Conservation (phyloP, 257 asterid species). For the Orobanche coerulescens region DNA sequence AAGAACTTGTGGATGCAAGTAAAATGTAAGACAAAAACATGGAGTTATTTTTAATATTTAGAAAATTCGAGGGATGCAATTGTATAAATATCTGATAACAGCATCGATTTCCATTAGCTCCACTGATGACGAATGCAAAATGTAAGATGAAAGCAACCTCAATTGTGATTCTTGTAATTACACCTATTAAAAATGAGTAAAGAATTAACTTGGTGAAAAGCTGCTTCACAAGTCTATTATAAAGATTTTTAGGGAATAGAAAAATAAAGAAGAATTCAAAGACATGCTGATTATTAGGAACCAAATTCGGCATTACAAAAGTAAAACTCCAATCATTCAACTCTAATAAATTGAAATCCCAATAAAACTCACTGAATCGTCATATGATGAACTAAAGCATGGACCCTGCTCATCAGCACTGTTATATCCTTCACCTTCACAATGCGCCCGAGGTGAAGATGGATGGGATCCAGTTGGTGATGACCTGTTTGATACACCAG, state of each 20-base stretch:
- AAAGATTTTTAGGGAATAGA: not conserved
- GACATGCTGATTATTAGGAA: not conserved
- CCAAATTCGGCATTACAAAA: conserved; percentile 6
- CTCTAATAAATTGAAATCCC: conserved; percentile 13
- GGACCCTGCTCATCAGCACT: conserved; percentile 91
- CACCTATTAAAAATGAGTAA: not conserved
- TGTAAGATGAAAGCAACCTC: too few relatives aligned
- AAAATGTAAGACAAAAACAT: too few relatives aligned
- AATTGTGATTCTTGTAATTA: too few relatives aligned
- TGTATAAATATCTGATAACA: too few relatives aligned
- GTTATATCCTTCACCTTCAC: conserved; percentile 93
- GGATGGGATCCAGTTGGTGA: conserved; percentile 91
- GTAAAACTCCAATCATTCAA: not conserved
- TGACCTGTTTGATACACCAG: conserved; percentile 61
- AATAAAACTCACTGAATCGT: conserved; percentile 69
- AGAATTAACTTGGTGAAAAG: conserved; percentile 2
- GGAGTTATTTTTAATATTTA: too few relatives aligned
- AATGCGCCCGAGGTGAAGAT: conserved; percentile 90
- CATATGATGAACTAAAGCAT: conserved; percentile 61
- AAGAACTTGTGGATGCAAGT: too few relatives aligned
- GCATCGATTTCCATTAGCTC: too few relatives aligned
- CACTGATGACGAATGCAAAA: too few relatives aligned
- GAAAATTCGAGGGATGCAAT: too few relatives aligned
- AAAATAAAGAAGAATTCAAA: conserved; percentile 2
- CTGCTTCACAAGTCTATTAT: not conserved